These are phyloP conservation scores for Oryza australiensis DNA, from an alignment of 176 grass and related monocot genomes.

Conservation along the genomic window DNA sequence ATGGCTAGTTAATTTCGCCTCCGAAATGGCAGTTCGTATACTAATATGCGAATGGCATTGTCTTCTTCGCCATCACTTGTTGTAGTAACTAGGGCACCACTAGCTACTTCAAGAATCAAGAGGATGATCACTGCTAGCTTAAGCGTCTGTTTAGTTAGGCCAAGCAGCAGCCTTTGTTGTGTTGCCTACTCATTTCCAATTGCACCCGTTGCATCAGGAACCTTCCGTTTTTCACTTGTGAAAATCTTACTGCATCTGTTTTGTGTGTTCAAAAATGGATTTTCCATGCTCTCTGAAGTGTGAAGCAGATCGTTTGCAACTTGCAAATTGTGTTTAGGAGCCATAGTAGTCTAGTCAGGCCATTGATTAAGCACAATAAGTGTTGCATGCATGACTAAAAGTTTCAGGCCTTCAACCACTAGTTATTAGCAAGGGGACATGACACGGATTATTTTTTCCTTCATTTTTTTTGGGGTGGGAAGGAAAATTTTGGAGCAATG, in stretches of 20 bases:
- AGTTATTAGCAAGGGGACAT: conserved; percentile 14
- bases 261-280: neutral
- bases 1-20: conserved; percentile 12
- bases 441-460: neutral
- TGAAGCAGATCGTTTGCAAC: neutral
- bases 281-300: neutral
- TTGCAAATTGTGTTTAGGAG: conserved; percentile 5
- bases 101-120: too few relatives aligned
- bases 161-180: neutral
- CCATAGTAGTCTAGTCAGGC: neutral
- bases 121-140: neutral
- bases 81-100: too few relatives aligned
- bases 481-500: conserved; percentile 4
- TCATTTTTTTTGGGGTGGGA: neutral
- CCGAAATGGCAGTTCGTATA: neutral
- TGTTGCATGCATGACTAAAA: neutral
- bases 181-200: neutral
- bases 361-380: conserved; percentile 9
- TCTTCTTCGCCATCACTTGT: neutral
- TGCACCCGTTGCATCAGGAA: conserved; percentile 8
- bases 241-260: neutral
- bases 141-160: neutral
- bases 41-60: neutral
- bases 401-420: conserved; percentile 23
- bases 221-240: neutral